phyloP scores from a whole-genome alignment of 441 rosid genomes.

The Euphorbia corollata region DNA sequence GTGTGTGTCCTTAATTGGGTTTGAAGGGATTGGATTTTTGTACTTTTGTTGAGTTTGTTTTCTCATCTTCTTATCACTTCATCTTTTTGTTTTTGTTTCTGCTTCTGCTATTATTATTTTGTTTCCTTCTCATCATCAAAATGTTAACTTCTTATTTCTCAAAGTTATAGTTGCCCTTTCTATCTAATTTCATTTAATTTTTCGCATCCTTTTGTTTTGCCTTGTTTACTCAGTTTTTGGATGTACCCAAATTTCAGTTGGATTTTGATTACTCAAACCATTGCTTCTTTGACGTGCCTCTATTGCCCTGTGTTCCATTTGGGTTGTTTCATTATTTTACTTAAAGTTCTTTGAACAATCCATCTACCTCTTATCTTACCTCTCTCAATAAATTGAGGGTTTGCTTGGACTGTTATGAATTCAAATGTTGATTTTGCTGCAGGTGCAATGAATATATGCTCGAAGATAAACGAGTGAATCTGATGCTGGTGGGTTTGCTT shows the following conservation, averaged over 20 bases:
- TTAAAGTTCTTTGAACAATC: neutral
- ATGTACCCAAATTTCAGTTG: slow-evolving; percentile 12
- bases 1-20: slow-evolving; percentile 4
- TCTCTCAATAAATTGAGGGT: slow-evolving; percentile 9
- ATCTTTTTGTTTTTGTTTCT: slow-evolving; percentile 20
- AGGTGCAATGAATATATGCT: slow-evolving; percentile 26
- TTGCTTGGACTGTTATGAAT: slow-evolving; percentile 12
- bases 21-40: slow-evolving; percentile 17
- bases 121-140: no score
- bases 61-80: slow-evolving; percentile 29
- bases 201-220: slow-evolving; percentile 6
- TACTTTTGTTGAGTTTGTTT: slow-evolving; percentile 19
- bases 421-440: slow-evolving; percentile 22
- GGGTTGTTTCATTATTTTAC: slow-evolving; percentile 10
- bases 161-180: slow-evolving; percentile 14
- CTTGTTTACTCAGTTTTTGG: neutral
- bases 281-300: no score
- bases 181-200: neutral
- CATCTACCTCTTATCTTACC: neutral
- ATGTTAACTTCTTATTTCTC: slow-evolving; percentile 10
- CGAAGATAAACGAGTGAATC: slow-evolving; percentile 24
- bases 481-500: slow-evolving; percentile 20
- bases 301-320: neutral
- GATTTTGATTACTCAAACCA: neutral
- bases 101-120: no score